Evolutionary conservation across 352 stramenopile genomes (phyloP).

Genomic region (Paralagenidium karlingii): DNA sequence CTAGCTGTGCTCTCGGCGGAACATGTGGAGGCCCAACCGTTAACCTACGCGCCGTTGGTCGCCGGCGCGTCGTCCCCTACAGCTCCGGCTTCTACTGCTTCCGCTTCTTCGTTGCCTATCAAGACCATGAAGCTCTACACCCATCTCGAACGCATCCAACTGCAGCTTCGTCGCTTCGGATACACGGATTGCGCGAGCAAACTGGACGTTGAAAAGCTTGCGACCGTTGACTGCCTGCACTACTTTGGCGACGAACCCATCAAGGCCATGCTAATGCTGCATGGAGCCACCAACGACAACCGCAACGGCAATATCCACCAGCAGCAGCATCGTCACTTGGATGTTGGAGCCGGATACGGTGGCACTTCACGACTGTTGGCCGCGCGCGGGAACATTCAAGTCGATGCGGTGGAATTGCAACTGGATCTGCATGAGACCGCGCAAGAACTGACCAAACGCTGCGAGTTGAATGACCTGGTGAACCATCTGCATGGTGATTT

Average conservation of each 20-base stretch:
- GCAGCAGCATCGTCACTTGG: no score
- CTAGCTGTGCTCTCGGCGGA: no score
- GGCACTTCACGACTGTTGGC: slow-evolving; percentile 78
- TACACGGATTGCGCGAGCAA: slow-evolving; percentile 6
- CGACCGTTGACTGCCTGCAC: slow-evolving; percentile 45
- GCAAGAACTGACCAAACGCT: slow-evolving; percentile 41
- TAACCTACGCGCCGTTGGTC: no score
- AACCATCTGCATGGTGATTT: slow-evolving; percentile 58
- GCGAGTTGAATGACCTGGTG: slow-evolving; percentile 26
- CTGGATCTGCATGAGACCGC: slow-evolving; percentile 48
- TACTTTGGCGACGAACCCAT: slow-evolving; percentile 52
- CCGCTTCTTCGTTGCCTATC: no score
- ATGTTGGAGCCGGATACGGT: slow-evolving; percentile 86
- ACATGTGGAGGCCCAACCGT: no score
- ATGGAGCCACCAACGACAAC: no score
- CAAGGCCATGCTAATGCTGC: slow-evolving; percentile 25
- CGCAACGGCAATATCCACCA: no score
- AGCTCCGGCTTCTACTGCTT: no score
- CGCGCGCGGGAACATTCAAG: slow-evolving; percentile 36
- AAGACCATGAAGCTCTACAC: slow-evolving; percentile 85
- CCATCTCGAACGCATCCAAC: slow-evolving; percentile 68
- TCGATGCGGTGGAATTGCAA: slow-evolving; percentile 72
- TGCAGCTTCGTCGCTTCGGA: slow-evolving; percentile 21
- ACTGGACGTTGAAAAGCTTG: slow-evolving; percentile 38
- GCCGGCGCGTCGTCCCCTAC: no score